Base-by-base conservation (phyloP, 768 basidiomycete species). In the Amanita pseudoporphyria region DNA sequence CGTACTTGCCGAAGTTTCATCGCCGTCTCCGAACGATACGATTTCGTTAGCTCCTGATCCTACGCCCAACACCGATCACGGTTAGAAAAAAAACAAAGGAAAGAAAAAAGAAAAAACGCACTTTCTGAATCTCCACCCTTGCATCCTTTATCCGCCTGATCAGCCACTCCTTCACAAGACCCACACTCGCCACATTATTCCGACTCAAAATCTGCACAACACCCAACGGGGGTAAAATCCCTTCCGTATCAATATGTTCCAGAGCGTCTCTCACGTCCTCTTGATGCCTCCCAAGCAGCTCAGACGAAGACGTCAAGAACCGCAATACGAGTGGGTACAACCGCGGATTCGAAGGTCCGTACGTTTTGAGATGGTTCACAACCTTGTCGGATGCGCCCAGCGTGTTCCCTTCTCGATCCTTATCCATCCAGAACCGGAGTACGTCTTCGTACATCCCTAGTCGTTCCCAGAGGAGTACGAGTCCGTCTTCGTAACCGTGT, bases 371-470 rank as follows among this genome's bases (percentile, higher is more conserved):
- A 36, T 85, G 79, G 6, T 71, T 65, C n/a, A 96, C 68, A 2
- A 95, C 87, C 57, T 84, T 74, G 6, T 57, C 66, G 1, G 75
- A 73, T 14, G 74, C 73, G 14, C 9, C 39, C 3, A 61, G 53
- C 39, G 38, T 16, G 13, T 28, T 9, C 10, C 66, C 73, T 32
- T 70, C 69, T 14, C 61, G 65, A 49, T 84, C 73, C 53, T 74
- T 74, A 51, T 88, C 87, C 78, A 95, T 94, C 84, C 86, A 93
- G 69, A 89, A 96, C 19, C 93, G 77, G 26, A 98, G 61, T 41
- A 98, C 82, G 56, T 96, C 94, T 58, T 97, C 95, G 62, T 91
- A 89, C 95, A 96, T 94, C 6, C 87, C 92, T 69, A 93, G 72
- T 53, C 78, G 81, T 67, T 96, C 96, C 89, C 93, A 98, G 2